Evolutionary conservation across 2,329 filamentous ascomycete species (phyloP), one percentile per base, ranked within the genome.

Genomic region (Aspergillus sp.): DNA sequence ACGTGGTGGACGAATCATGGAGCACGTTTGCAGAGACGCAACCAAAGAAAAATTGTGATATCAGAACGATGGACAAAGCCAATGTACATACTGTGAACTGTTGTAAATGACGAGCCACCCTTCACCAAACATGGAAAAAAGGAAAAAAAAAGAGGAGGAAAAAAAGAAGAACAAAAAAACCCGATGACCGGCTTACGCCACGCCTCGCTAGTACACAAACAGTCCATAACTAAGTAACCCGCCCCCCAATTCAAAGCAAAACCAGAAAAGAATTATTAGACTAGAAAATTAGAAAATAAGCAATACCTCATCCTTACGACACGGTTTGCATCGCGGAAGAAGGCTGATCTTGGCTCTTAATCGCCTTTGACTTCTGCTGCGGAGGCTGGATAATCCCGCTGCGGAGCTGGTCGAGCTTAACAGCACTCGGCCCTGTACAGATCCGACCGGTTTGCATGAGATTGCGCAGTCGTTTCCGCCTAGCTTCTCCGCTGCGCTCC

Each of bases 381-480:
- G 70, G 65, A 45, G 73, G 61, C 54, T 70, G 66, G 15, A 72
- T 64, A 11, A 58, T 58, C 4, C 68, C 70, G 11, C 61, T 70
- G 27, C 72, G 73, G 20, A 75, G 65, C 47, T 74, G 69, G 22
- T 72, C 68, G 58, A 73, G 57, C 51, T 70, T 73, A n/a, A 71
- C 61, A 63, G 75, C 64, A 0, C 67, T 68, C 1, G 71, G 70
- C 1, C 75, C 73, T 3, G 75, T 78, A 56, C 74, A 77, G 54
- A 78, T 78, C 33, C 73, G 70, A 12, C 76, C 75, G 2, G 70
- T 72, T 53, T 71, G 73, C 72, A 77, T 78, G 64, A 77, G 66
- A 19, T 70, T 75, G 54, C 74, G 74, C 51, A 84, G 73, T 37
- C 82, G 72, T 65, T 81, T 79, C 39, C 83, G 79, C 61, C 75